Evolutionary conservation across 2,329 filamentous ascomycete species (phyloP).

Genomic region (Chrysoporthe puriensis): DNA sequence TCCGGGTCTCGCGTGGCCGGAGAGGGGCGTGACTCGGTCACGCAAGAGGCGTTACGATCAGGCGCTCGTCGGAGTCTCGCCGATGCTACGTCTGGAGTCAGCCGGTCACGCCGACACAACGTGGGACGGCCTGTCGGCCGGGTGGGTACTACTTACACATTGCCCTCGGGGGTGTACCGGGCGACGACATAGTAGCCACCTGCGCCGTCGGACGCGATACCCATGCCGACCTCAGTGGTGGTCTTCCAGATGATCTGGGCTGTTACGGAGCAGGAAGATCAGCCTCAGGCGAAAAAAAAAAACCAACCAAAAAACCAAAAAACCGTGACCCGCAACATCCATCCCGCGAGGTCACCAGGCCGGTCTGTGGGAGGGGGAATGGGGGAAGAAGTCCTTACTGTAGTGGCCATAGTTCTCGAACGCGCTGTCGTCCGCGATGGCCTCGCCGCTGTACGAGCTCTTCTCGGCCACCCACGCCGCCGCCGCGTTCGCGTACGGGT

Average conservation of each 20-base stretch:
- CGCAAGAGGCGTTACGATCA: not conserved
- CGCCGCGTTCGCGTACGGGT: slow-evolving; percentile 25
- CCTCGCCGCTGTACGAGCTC: slow-evolving; percentile 29
- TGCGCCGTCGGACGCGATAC: slow-evolving; percentile 23
- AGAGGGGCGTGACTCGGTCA: not conserved
- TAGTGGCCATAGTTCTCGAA: slow-evolving; percentile 32
- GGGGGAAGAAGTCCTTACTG: slow-evolving; percentile 15
- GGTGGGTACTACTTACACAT: slow-evolving; percentile 26
- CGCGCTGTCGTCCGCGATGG: slow-evolving; percentile 26
- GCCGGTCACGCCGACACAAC: no score
- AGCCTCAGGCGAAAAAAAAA: no score
- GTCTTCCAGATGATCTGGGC: slow-evolving; percentile 31
- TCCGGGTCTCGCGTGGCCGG: not conserved
- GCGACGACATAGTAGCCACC: slow-evolving; percentile 32
- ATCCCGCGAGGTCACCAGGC: not conserved
- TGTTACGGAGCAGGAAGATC: not conserved
- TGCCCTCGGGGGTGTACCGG: slow-evolving; percentile 30
- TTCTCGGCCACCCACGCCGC: slow-evolving; percentile 30
- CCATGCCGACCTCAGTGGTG: slow-evolving; percentile 31
- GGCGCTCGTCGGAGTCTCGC: slow-evolving; percentile 23
- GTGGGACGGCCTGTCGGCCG: no score
- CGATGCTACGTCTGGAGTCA: slow-evolving; percentile 13
- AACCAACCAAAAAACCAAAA: no score
- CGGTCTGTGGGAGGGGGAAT: not conserved
- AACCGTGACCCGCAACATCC: not conserved